Evolutionary conservation across 352 stramenopile genomes (phyloP).

Genomic region (Phytophthora idaei): DNA sequence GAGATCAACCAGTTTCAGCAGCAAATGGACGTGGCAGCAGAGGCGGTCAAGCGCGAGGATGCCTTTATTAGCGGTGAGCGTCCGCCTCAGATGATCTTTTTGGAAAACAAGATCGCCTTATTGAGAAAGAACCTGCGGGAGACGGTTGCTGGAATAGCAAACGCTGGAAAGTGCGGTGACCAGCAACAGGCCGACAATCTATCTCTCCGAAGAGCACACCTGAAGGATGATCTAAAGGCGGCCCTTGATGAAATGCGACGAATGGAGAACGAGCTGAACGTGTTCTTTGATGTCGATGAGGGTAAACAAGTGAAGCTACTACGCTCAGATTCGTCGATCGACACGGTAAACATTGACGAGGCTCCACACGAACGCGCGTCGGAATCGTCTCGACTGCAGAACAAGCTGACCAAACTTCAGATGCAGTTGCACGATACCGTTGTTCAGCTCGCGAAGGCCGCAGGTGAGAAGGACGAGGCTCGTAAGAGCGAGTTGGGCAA

Average conservation of each 20-base stretch:
- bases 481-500: slow-evolving; percentile 56
- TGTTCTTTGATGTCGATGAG: slow-evolving; percentile 44
- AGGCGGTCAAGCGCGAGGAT: slow-evolving; percentile 72
- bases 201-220: slow-evolving; percentile 58
- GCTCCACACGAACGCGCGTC: slow-evolving; percentile 50
- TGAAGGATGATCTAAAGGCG: slow-evolving; percentile 75
- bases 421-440: slow-evolving; percentile 68
- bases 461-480: slow-evolving; percentile 56
- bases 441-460: slow-evolving; percentile 59
- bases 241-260: slow-evolving; percentile 75
- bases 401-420: slow-evolving; percentile 53
- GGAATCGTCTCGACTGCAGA: slow-evolving; percentile 48
- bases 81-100: slow-evolving; percentile 76
- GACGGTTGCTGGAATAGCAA: slow-evolving; percentile 63
- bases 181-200: slow-evolving; percentile 63
- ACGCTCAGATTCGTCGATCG: slow-evolving; percentile 28
- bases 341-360: slow-evolving; percentile 54
- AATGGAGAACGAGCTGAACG: slow-evolving; percentile 67
- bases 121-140: slow-evolving; percentile 74
- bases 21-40: slow-evolving; percentile 69
- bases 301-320: slow-evolving; percentile 36
- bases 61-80: slow-evolving; percentile 83
- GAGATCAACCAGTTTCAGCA: slow-evolving; percentile 72
- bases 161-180: slow-evolving; percentile 58
- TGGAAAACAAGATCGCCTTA: slow-evolving; percentile 76